These are phyloP conservation scores for Gremmenia infestans DNA, from an alignment of 2,329 filamentous ascomycete genomes.

Conservation along the genomic window DNA sequence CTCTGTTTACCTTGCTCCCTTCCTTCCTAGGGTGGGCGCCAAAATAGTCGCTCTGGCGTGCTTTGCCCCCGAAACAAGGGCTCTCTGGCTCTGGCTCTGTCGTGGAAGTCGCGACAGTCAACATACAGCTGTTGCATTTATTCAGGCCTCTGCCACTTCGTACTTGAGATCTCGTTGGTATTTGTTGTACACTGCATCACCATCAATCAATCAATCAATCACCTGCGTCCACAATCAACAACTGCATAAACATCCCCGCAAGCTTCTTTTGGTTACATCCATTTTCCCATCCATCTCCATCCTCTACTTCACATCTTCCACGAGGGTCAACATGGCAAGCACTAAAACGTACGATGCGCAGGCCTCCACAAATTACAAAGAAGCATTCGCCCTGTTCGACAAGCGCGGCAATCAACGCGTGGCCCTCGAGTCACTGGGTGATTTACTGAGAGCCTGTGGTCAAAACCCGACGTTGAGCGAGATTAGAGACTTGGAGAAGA, in stretches of 20 bases:
- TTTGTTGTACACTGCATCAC: not conserved
- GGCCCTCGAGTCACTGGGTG: constrained; percentile 77
- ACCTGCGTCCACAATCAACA: constrained; percentile 1
- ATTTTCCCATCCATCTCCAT: not conserved
- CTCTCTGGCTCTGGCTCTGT: too few species aligned
- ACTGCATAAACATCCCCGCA: constrained; percentile 3
- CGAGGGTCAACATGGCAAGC: constrained; percentile 17
- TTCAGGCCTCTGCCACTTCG: too few species aligned
- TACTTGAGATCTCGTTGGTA: too few species aligned
- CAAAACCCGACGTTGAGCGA: constrained; percentile 96
- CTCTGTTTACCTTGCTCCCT: not conserved
- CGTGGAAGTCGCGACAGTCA: too few species aligned
- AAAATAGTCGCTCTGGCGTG: constrained; percentile 1
- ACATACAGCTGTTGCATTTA: too few species aligned
- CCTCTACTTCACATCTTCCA: constrained; percentile 39
- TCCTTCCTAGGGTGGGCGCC: not conserved
- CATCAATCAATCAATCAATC: not conserved
- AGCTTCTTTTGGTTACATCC: constrained; percentile 3
- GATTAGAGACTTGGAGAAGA: constrained; percentile 88
- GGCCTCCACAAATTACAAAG: constrained; percentile 97
- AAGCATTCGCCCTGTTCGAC: constrained; percentile 99
- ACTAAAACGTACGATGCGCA: constrained; percentile 38
- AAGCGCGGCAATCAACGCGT: constrained; percentile 97
- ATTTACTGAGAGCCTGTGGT: constrained; percentile 91
- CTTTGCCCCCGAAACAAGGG: not conserved